Evolutionary conservation across 192 early-diverging fungal species (phyloP), one percentile per base, ranked within the genome.

Genomic region (Coemansia sp.): DNA sequence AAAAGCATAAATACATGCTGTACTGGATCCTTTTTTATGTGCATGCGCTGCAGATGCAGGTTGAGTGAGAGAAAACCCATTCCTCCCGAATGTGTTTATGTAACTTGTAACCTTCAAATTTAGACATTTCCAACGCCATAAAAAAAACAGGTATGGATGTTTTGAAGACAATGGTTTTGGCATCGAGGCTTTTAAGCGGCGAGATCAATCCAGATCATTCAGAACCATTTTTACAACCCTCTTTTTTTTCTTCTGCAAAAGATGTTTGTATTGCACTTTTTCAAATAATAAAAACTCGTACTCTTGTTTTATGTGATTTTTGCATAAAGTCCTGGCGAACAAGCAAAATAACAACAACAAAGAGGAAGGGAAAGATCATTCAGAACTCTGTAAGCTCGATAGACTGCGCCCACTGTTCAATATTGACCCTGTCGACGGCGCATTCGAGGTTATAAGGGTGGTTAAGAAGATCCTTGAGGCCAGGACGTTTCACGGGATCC

Each of bases 381-480:
- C 60, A 81, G 48, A 75, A 81, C 16, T 81, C 78, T 3, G 66
- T 33, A 18, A 68, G 38, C 14, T 65, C 58, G 14, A 81, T 52
- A 18, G 74, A 73, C 24, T 64, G 44, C 4, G 86, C 86, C 90
- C 89, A 90, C 65, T 84, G 71, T 53, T 87, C 86, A 66, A 91
- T 84, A 64, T 91, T 89, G 44, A 91, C 88, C 51, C 87, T 85
- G 61, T 76, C 68, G 14, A 71, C 76, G 1, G 87, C 84, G 36
- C 81, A 83, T 52, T 77, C 67, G 21, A 68, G 64, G 9, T 85
- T 78, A 49, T 89, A 89, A 46, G 77, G 71, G 65, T 90, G 91
- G 64, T 84, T 84, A 70, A 90, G 81, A 8, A 93, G 72, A 57
- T 88, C 87, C 60, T 86, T 84, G 34, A 90, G 89, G 5, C 86